Conservation (phyloP, 2,329 filamentous ascomycete species). For the Pyricularia pennisetigena region DNA sequence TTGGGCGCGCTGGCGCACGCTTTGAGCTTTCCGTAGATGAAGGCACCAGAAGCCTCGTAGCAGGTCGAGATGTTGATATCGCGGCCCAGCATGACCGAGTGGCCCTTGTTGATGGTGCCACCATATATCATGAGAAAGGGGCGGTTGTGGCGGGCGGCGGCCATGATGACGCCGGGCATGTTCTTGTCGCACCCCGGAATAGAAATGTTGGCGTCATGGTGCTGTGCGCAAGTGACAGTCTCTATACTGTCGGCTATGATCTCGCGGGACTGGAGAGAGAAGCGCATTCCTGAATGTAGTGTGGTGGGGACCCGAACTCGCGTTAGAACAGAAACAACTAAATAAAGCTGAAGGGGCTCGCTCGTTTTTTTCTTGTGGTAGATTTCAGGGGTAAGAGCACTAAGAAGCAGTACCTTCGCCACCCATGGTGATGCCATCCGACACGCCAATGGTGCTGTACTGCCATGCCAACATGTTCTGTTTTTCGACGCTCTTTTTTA, state of each 20-base stretch:
- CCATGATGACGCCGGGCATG: slow-evolving; percentile 90
- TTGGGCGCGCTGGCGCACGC: slow-evolving; percentile 30
- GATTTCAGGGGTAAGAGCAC: background rate
- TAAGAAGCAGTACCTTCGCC: slow-evolving; percentile 55
- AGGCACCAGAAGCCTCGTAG: slow-evolving; percentile 96
- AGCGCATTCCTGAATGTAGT: slow-evolving; percentile 36
- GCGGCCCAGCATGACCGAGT: slow-evolving; percentile 67
- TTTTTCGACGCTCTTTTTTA: slow-evolving; percentile 72
- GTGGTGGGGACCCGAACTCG: background rate
- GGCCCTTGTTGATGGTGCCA: slow-evolving; percentile 73
- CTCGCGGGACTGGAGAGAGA: slow-evolving; percentile 81
- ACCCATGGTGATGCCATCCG: slow-evolving; percentile 92
- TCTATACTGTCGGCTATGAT: slow-evolving; percentile 93
- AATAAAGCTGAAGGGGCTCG: background rate
- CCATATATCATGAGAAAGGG: slow-evolving; percentile 95
- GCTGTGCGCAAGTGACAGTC: slow-evolving; percentile 83
- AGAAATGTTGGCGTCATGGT: slow-evolving; percentile 86
- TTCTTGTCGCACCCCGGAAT: slow-evolving; percentile 97
- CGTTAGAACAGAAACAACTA: background rate
- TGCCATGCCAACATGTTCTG: slow-evolving; percentile 90
- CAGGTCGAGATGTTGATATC: slow-evolving; percentile 91
- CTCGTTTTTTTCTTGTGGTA: background rate
- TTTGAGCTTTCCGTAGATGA: slow-evolving; percentile 82
- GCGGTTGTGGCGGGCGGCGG: slow-evolving; percentile 80
- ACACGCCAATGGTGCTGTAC: slow-evolving; percentile 83